Evolutionary conservation across 2,329 filamentous ascomycete genomes (phyloP).

Genomic region (Rachicladosporium sp.): DNA sequence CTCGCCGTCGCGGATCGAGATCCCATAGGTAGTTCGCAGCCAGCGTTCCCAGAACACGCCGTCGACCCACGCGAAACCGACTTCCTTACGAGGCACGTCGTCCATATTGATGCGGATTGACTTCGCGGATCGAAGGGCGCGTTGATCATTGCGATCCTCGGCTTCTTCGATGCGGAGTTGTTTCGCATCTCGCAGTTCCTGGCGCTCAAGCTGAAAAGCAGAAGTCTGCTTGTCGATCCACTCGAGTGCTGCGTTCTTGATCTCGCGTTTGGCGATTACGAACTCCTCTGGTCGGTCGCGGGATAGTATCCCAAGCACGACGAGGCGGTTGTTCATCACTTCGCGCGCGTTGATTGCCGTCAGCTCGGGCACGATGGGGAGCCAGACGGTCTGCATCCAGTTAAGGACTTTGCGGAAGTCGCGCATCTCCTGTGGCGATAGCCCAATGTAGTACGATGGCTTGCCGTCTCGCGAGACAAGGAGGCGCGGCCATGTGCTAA

Average conservation of each 20-base stretch:
- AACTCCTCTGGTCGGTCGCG: constrained; percentile 71
- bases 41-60: constrained; percentile 95
- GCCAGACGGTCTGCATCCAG: constrained; percentile 96
- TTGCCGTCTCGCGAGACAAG: constrained; percentile 81
- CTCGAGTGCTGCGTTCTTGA: constrained; percentile 90
- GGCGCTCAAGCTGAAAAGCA: constrained; percentile 80
- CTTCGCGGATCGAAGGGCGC: constrained; percentile 77
- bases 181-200: constrained; percentile 88
- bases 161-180: constrained; percentile 93
- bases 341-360: constrained; percentile 84
- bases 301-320: constrained; percentile 83
- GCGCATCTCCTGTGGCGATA: constrained; percentile 85
- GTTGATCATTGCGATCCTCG: constrained; percentile 81
- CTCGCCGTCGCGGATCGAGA: constrained; percentile 75
- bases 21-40: constrained; percentile 88
- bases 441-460: constrained; percentile 76
- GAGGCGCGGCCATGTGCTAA: constrained; percentile 91
- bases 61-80: constrained; percentile 94
- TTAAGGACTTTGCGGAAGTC: constrained; percentile 66
- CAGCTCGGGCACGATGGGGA: constrained; percentile 88
- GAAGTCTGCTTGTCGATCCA: constrained; percentile 97
- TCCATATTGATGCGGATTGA: constrained; percentile 85
- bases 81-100: constrained; percentile 72
- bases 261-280: constrained; percentile 64
- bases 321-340: constrained; percentile 87